These are phyloP conservation scores for Taiozyma sp. DNA, from an alignment of 1,139 yeast species.

Conservation along the genomic window DNA sequence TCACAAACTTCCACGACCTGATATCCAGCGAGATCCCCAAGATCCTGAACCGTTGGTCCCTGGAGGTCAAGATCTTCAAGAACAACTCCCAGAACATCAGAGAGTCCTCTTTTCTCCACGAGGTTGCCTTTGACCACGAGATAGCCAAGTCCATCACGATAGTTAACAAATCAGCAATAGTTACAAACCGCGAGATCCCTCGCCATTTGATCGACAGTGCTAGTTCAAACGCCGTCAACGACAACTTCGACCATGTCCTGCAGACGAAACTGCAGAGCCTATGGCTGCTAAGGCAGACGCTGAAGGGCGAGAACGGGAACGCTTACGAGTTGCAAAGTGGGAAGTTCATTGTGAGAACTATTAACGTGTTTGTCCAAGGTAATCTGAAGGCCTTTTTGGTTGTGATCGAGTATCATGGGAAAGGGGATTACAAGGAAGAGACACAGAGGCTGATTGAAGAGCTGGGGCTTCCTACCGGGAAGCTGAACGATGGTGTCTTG, in stretches of 20 bases:
- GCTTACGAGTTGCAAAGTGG: conserved; percentile 40
- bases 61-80: conserved; percentile 45
- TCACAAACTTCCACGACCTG: conserved; percentile 47
- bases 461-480: conserved; percentile 26
- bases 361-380: conserved; percentile 73
- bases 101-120: conserved; percentile 36
- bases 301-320: conserved; percentile 75
- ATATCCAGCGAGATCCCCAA: conserved; percentile 47
- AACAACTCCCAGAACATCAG: conserved; percentile 33
- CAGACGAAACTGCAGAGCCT: conserved; percentile 60
- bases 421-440: conserved; percentile 4
- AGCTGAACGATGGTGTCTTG: conserved; percentile 34
- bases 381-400: conserved; percentile 66
- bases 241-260: conserved; percentile 42
- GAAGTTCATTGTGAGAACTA: conserved; percentile 44
- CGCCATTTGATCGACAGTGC: conserved; percentile 24
- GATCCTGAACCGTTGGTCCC: conserved; percentile 45
- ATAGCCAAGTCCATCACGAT: conserved; percentile 38
- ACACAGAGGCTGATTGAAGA: conserved; percentile 18
- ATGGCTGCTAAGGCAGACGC: conserved; percentile 70
- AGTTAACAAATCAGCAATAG: conserved; percentile 24
- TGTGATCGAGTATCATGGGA: conserved; percentile 39
- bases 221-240: conserved; percentile 41
- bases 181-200: conserved; percentile 11
- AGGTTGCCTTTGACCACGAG: conserved; percentile 38